phyloP scores from a whole-genome alignment of 805 yeast genomes.

The Candida glaebosa region DNA sequence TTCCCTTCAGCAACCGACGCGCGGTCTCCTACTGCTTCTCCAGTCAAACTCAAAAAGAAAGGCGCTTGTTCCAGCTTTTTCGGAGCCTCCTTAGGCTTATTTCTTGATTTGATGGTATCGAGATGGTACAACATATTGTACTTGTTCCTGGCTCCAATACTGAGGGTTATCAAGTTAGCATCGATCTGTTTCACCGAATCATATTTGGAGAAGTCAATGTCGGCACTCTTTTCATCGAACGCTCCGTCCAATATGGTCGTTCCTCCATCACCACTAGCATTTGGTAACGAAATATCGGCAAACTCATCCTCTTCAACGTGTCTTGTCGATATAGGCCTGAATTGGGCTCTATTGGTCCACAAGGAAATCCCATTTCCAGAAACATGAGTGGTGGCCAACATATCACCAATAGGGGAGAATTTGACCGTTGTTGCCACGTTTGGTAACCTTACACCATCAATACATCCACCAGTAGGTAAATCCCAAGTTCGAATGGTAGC shows the following conservation, averaged over 20 bases:
- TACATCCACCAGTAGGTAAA: constrained; percentile 93
- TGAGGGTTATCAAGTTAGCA: constrained; percentile 63
- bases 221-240: constrained; percentile 41
- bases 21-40: constrained; percentile 67
- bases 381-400: constrained; percentile 90
- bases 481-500: constrained; percentile 95
- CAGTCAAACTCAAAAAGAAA: constrained; percentile 72
- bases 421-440: constrained; percentile 78
- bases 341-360: constrained; percentile 91
- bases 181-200: constrained; percentile 62
- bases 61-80: constrained; percentile 77
- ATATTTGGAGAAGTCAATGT: constrained; percentile 34
- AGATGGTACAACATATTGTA: constrained; percentile 75
- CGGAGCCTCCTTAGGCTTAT: constrained; percentile 86
- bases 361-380: constrained; percentile 83
- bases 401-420: constrained; percentile 85
- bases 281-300: constrained; percentile 61
- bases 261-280: constrained; percentile 76
- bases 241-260: constrained; percentile 75
- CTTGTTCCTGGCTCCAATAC: constrained; percentile 72
- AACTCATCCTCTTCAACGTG: constrained; percentile 76
- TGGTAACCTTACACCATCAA: constrained; percentile 80
- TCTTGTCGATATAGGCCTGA: constrained; percentile 69
- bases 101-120: constrained; percentile 80
- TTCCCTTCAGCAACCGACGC: constrained; percentile 47